Percentiles rank a stretch among this genome's conserved stretches.
Conservation (phyloP, 805 yeast species). For the Wickerhamomyces hampshirensis region DNA sequence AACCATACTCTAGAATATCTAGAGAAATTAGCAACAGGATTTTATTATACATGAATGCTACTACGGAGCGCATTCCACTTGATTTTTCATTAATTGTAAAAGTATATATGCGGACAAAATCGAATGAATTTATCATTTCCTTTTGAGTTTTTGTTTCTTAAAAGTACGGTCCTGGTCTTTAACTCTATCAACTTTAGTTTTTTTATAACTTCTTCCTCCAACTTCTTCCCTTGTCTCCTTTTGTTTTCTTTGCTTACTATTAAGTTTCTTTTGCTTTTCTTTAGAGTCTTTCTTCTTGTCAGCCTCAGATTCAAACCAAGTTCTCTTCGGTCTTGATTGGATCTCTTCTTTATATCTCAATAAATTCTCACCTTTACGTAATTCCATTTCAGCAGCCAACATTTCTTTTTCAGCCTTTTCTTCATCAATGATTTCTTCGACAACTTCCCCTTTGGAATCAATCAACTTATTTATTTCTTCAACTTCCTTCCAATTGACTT, state of each 20-base stretch:
- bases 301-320: slow-evolving; percentile 79
- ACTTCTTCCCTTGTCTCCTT: slow-evolving; percentile 56
- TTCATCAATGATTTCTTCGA: slow-evolving; percentile 78
- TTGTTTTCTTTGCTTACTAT: slow-evolving; percentile 69
- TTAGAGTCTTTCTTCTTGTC: slow-evolving; percentile 35
- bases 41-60: slow-evolving; percentile 20
- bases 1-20: slow-evolving; percentile 9
- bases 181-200: slow-evolving; percentile 70
- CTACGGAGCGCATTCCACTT: too few species aligned
- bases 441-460: slow-evolving; percentile 50
- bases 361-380: slow-evolving; percentile 79
- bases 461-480: slow-evolving; percentile 62
- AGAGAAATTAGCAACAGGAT: slow-evolving; percentile 16
- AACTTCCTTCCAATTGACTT: slow-evolving; percentile 84
- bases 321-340: slow-evolving; percentile 84
- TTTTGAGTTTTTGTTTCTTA: slow-evolving; percentile 21
- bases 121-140: slow-evolving; percentile 10
- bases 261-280: slow-evolving; percentile 35
- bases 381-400: slow-evolving; percentile 84
- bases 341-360: slow-evolving; percentile 79
- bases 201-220: slow-evolving; percentile 59
- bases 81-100: too few species aligned
- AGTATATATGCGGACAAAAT: too few species aligned
- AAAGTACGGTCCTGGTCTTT: slow-evolving; percentile 39
- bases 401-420: slow-evolving; percentile 88